A percentile compares a stretch with the other conserved stretches of the same genome.
phyloP scores from a whole-genome alignment of 202 grass and related monocot species.

The Hordeum pubiflorum region DNA sequence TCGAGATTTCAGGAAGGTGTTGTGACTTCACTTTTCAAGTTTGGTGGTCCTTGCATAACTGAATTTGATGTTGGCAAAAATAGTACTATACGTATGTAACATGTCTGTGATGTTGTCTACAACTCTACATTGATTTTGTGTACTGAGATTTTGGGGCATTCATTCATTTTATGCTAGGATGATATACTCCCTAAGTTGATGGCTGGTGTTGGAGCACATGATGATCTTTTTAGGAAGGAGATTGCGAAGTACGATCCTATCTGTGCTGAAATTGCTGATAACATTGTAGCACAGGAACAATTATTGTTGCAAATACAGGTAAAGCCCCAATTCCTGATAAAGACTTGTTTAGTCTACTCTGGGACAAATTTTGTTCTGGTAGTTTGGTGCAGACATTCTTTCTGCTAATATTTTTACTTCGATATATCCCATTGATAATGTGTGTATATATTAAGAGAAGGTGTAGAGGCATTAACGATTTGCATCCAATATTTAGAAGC shows the following conservation, averaged over 20 bases:
- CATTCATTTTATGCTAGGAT: slow-evolving; percentile 47
- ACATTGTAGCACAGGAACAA: slow-evolving; percentile 89
- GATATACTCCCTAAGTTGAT: slow-evolving; percentile 96
- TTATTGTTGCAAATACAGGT: slow-evolving; percentile 95
- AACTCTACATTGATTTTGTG: slow-evolving; percentile 15
- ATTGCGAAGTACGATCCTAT: slow-evolving; percentile 78
- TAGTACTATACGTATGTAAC: neutral
- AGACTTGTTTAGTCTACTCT: neutral
- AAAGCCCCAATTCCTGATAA: slow-evolving; percentile 19
- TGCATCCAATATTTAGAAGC: neutral
- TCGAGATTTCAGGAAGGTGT: neutral
- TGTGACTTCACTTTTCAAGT: slow-evolving; percentile 15
- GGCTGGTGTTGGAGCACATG: slow-evolving; percentile 78
- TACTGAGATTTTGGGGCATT: neutral
- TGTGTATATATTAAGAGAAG: neutral
- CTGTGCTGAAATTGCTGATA: slow-evolving; percentile 87
- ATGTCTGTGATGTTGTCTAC: neutral
- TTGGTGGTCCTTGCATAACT: slow-evolving; percentile 24
- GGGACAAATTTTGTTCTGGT: slow-evolving; percentile 10
- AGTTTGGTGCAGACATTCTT: neutral
- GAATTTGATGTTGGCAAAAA: slow-evolving; percentile 14
- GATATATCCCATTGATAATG: neutral
- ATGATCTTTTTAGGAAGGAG: slow-evolving; percentile 97
- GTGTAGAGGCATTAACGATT: neutral
- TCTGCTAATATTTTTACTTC: neutral